Evolutionary conservation across 441 rosid species (phyloP), one percentile per base, ranked within the genome.

Genomic region (Aquilaria agallochum): DNA sequence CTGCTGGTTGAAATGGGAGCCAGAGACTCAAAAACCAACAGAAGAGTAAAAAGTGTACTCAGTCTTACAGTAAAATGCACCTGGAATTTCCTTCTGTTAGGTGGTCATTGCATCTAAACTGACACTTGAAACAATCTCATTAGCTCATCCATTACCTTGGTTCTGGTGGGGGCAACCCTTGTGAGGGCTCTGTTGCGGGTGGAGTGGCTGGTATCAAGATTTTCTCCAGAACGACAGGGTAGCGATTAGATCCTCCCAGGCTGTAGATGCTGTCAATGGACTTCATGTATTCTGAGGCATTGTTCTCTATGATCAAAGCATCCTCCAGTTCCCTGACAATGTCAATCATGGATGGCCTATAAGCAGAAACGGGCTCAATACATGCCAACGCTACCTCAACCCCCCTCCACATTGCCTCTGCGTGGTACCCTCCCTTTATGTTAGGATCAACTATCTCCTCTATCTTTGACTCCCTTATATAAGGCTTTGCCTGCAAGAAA

Each of bases 401-500:
- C 66, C 83, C 91, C 68, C 88, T 82, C 92, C 95, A 88, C 85
- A 88, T 79, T 32, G 92, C 95, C 79, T 85, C 92, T 20, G 81
- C 85, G 51, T 88, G 92, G 77, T 85, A 86, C 63, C 76, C 79
- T 48, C 87, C 95, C 63, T 83, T 88, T 59, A 79, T 72, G 77
- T 60, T 78, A 11, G 87, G 92, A 65, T 88, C 92, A 56, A 88
- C 88, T 27, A 86, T 86, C 71, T 88, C 95, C 33, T 88, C 92
- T 10, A 85, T 88, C 83, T 67, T 82, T 56, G 89, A 85, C 52
- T 83, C 95, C 66, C 92, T 82, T 67, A 83, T 82, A 33, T 65
- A 80, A 13, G 80, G 78, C 65, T 88, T 88, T 11, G 92, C 95
- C 95, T 85, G 86, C 80, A 75, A 14, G 11, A 3, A 34, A 31